Evolutionary conservation across 805 yeast genomes (phyloP), one percentile per base, ranked within the genome.

Genomic region (Nakazawaea sp.): DNA sequence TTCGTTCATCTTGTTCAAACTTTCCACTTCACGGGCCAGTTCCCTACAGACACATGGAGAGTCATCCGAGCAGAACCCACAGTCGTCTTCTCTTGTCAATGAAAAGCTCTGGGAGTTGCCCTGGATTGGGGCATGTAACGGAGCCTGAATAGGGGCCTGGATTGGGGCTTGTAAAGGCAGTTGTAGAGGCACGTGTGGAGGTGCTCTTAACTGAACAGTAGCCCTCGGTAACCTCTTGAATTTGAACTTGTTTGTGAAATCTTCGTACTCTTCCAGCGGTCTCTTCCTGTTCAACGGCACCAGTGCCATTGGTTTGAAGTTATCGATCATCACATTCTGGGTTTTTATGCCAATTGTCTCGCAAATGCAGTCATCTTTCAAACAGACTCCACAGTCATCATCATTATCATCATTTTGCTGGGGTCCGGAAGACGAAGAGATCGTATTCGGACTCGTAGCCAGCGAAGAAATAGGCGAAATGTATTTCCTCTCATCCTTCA

Each of bases 51-150:
- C 83, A 59, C 97, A 90, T 2, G 95, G 89, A 0, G 95, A 79
- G 47, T 79, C 92, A 47, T 85, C 95, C 0, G 95, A 76, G 53
- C 97, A 90, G 58, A 90, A 89, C 0, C 97, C 97, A 59, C 97
- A 90, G 41, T 82, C 76, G 46, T 84, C 94, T 42, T 18, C 30
- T 18, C n/a, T 25, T 25, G 11, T 26, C 12, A 26, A n/a, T n/a
- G n/a, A n/a, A n/a, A n/a, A n/a, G n/a, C n/a, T n/a, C n/a, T n/a
- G n/a, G n/a, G n/a, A n/a, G n/a, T n/a, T n/a, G n/a, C n/a, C n/a
- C n/a, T n/a, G n/a, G n/a, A n/a, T n/a, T n/a, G n/a, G n/a, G n/a
- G n/a, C n/a, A n/a, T n/a, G n/a, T n/a, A n/a, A n/a, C n/a, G n/a
- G n/a, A n/a, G n/a, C n/a, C n/a, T n/a, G n/a, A n/a, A n/a, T n/a